Base-by-base conservation (phyloP, 202 grass and related monocot species). In the Carex arenaria region DNA sequence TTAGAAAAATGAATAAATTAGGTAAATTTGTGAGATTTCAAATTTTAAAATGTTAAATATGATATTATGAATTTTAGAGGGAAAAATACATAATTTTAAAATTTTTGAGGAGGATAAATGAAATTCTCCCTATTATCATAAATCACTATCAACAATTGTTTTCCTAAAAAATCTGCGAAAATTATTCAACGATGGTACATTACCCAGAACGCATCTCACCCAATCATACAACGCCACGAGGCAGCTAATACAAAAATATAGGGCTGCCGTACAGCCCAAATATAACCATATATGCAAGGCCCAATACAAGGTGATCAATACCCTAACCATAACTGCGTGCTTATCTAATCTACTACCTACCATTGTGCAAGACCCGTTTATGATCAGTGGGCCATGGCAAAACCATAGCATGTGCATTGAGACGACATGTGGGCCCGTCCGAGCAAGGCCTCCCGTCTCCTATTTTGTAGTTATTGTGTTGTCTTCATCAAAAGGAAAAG, bases 391-490 rank as follows among this genome's bases (percentile, higher is more conserved):
- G 72, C 15, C 72, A 56, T 23, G 60, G 19, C 3, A 62, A 62
- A 4, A 54, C 49, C 11, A 26, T 22, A 7, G 3, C 72, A 77
- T 59, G 52, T 54, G 52, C 28, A 2, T 4, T 1, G 51, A 76
- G 73, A 56, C 30, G 17, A 78, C 53, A 59, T 0, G 52, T 78
- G 73, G 73, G 52, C 53, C 73, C 53, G 59, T 42, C 34, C 45
- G 51, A 78, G 28, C 8, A 8, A 59, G 53, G 73, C 60, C 30
- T 78, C 73, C 72, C 6, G 38, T 59, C 73, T 56, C 72, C 14
- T 36, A n/a, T 59, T 57, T 77, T 77, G 73, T 77, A 57, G 53
- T 77, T 57, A 57, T 77, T 55, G 72, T 7, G 23, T n/a, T 59
- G 52, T 77, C 73, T 78, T 7, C 30, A 4, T 78, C 73, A 20